Percentiles rank a stretch among this genome's conserved stretches.
These are phyloP conservation scores for Rhizopogon vulgaris DNA, from an alignment of 768 basidiomycete species.

Conservation along the genomic window DNA sequence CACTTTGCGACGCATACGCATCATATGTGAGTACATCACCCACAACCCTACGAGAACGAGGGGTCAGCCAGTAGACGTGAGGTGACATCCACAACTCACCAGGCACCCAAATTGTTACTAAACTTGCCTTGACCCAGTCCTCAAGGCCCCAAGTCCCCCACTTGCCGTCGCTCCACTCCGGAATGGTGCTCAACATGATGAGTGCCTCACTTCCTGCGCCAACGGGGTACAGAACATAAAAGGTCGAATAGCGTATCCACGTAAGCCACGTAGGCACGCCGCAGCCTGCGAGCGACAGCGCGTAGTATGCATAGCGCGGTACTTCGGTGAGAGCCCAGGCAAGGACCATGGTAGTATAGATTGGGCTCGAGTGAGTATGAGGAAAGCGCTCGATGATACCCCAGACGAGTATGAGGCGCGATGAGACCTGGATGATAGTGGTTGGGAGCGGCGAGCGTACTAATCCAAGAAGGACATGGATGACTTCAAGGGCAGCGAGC, in stretches of 20 bases:
- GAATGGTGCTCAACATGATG: slow-evolving; percentile 69
- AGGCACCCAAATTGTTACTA: slow-evolving; percentile 87
- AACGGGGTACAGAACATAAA: slow-evolving; percentile 89
- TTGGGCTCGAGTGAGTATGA: slow-evolving; percentile 58
- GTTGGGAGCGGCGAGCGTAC: slow-evolving; percentile 75
- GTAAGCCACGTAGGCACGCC: slow-evolving; percentile 50
- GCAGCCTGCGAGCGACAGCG: slow-evolving; percentile 52
- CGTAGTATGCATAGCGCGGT: slow-evolving; percentile 88
- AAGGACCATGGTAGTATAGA: slow-evolving; percentile 87
- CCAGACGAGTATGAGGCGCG: slow-evolving; percentile 82
- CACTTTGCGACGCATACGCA: slow-evolving; percentile 49
- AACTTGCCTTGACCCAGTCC: slow-evolving; percentile 49
- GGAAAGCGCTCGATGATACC: slow-evolving; percentile 43
- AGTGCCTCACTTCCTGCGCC: slow-evolving; percentile 91
- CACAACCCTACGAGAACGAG: slow-evolving; percentile 34
- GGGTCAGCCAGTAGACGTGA: background rate
- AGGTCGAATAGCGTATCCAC: slow-evolving; percentile 85
- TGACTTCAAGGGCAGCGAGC: slow-evolving; percentile 75
- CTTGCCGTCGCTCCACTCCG: slow-evolving; percentile 36
- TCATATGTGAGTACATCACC: slow-evolving; percentile 56
- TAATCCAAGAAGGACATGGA: slow-evolving; percentile 73
- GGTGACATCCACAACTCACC: slow-evolving; percentile 39
- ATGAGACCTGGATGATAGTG: slow-evolving; percentile 74
- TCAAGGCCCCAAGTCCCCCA: slow-evolving; percentile 44
- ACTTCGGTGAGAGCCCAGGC: slow-evolving; percentile 92